A percentile compares a stretch with the other conserved stretches of the same genome.
Conservation (phyloP, 805 yeast genomes). For the Wickerhamiella bombiphila region DNA sequence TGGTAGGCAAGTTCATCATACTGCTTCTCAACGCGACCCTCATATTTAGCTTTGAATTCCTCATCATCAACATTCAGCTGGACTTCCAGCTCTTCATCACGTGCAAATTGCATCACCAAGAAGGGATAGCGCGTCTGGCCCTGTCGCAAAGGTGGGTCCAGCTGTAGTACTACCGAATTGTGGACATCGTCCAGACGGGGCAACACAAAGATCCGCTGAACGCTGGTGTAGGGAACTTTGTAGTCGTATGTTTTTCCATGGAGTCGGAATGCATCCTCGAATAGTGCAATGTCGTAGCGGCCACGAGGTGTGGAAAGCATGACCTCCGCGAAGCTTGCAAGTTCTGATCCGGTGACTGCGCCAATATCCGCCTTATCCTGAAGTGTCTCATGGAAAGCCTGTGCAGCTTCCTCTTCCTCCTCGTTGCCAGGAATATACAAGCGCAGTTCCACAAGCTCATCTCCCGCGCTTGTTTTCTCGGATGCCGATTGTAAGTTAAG, state of each 20-base stretch:
- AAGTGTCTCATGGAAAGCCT: conserved; percentile 75
- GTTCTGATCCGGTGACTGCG: conserved; percentile 84
- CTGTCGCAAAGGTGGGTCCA: conserved; percentile 94
- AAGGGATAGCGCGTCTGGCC: conserved; percentile 96
- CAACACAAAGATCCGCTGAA: conserved; percentile 77
- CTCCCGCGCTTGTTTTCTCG: conserved; percentile 56
- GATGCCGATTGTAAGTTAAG: conserved; percentile 42
- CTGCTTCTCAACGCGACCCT: conserved; percentile 52
- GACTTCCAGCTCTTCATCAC: conserved; percentile 82
- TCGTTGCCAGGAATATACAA: conserved; percentile 78
- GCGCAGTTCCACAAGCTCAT: conserved; percentile 88
- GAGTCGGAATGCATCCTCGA: conserved; percentile 68
- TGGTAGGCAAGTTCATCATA: conserved; percentile 77
- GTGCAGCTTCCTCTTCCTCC: conserved; percentile 56
- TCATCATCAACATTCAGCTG: conserved; percentile 75
- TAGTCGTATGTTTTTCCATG: conserved; percentile 98
- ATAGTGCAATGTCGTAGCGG: conserved; percentile 93
- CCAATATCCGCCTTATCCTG: conserved; percentile 92
- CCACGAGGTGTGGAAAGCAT: conserved; percentile 96
- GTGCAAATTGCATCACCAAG: conserved; percentile 73
- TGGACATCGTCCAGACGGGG: conserved; percentile 93
- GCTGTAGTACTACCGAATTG: conserved; percentile 73
- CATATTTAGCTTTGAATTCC: conserved; percentile 62
- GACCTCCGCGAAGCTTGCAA: conserved; percentile 82
- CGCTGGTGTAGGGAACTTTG: conserved; percentile 78